A percentile compares a stretch with the other conserved stretches of the same genome.
phyloP scores from a whole-genome alignment of 441 rosid genomes.

The Aleurites moluccanus region DNA sequence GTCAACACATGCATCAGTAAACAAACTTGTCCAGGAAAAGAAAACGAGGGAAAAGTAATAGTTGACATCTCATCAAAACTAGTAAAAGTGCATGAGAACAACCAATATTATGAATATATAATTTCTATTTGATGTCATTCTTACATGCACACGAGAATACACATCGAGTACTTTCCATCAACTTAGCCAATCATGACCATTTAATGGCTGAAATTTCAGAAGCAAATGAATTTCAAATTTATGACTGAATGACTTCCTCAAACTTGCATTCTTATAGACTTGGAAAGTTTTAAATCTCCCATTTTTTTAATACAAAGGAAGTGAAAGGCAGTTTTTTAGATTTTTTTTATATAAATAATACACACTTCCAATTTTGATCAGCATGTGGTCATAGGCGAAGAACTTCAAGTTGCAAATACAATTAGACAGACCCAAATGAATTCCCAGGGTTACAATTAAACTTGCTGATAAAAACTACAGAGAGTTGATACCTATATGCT shows the following conservation, averaged over 20 bases:
- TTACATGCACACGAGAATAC: not conserved
- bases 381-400: not conserved
- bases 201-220: not conserved
- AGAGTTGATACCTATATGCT: too few species aligned
- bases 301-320: too few species aligned
- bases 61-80: not conserved
- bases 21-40: not conserved
- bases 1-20: not conserved
- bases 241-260: not conserved
- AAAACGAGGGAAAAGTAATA: not conserved
- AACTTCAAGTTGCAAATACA: constrained; percentile 7
- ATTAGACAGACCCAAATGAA: not conserved
- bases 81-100: not conserved
- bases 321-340: too few species aligned
- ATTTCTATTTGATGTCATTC: not conserved
- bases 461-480: not conserved
- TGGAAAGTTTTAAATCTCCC: not conserved
- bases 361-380: not conserved
- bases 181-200: not conserved
- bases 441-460: not conserved
- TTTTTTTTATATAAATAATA: not conserved
- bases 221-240: not conserved
- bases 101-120: not conserved
- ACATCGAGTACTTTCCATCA: not conserved
- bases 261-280: not conserved